These are phyloP conservation scores for Aspergillus aculeatinus DNA, from an alignment of 2,329 filamentous ascomycete species.

Conservation along the genomic window DNA sequence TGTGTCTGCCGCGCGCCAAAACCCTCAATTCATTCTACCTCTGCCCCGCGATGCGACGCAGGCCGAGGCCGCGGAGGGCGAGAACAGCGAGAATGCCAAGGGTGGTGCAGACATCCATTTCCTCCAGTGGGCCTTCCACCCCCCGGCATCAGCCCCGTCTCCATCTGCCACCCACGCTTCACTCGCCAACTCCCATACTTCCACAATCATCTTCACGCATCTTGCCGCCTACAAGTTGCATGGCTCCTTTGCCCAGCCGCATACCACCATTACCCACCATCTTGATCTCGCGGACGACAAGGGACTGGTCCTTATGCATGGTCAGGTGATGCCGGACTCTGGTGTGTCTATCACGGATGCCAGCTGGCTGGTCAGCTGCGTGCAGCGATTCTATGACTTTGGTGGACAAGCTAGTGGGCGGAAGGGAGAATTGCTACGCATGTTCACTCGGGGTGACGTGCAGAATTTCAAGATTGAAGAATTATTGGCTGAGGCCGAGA, in stretches of 20 bases:
- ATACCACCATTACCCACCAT: conserved; percentile 93
- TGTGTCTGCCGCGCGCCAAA: conserved; percentile 65
- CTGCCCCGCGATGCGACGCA: conserved; percentile 53
- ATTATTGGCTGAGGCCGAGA: conserved; percentile 86
- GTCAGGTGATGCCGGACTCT: conserved; percentile 70
- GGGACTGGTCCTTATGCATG: conserved; percentile 82
- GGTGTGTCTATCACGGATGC: conserved; percentile 78
- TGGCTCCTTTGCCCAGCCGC: conserved; percentile 84
- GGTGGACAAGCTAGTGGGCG: conserved; percentile 57
- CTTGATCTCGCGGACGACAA: conserved; percentile 72
- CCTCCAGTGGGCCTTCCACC: conserved; percentile 91
- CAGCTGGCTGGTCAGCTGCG: conserved; percentile 85
- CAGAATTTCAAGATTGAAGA: conserved; percentile 76
- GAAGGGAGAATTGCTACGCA: conserved; percentile 71
- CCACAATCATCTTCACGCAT: conserved; percentile 87
- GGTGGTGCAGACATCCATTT: conserved; percentile 88
- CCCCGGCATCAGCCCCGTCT: conserved; percentile 44
- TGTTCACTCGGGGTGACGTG: conserved; percentile 76
- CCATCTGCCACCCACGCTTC: conserved; percentile 19
- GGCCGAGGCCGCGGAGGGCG: conserved; percentile 20
- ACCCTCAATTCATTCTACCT: conserved; percentile 89
- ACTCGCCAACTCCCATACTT: conserved; percentile 57
- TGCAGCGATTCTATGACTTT: conserved; percentile 85
- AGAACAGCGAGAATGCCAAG: conserved; percentile 27
- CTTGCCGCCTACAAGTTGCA: conserved; percentile 89